These are phyloP conservation scores for Tubosaeta sp. DNA, from an alignment of 768 basidiomycete genomes.

Conservation along the genomic window DNA sequence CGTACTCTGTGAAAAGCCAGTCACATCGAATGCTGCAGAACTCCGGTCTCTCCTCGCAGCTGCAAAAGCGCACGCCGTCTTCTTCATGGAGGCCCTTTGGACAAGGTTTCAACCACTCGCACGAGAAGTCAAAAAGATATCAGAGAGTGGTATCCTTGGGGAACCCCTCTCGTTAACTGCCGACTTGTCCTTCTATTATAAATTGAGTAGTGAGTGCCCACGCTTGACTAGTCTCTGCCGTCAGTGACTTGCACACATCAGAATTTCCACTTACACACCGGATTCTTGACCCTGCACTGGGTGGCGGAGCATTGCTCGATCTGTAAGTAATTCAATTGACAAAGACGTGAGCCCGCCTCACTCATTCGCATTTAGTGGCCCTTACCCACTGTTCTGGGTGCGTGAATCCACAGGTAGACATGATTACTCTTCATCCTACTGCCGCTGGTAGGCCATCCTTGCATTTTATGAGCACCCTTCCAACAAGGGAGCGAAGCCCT, in stretches of 20 bases:
- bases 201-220: constrained; percentile 49
- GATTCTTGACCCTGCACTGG: constrained; percentile 74
- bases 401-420: constrained; percentile 9
- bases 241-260: constrained; percentile 20
- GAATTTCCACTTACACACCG: constrained; percentile 67
- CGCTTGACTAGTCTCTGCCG: not conserved
- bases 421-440: constrained; percentile 1
- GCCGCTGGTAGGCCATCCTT: constrained; percentile 60
- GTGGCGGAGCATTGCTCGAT: constrained; percentile 81
- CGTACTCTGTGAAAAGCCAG: constrained; percentile 87
- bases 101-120: constrained; percentile 75
- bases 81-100: constrained; percentile 94
- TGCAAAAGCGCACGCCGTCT: constrained; percentile 74
- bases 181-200: constrained; percentile 70
- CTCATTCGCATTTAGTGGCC: constrained; percentile 47
- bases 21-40: constrained; percentile 74
- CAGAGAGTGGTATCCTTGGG: constrained; percentile 61
- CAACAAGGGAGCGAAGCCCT: constrained; percentile 59
- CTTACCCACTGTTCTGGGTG: constrained; percentile 81
- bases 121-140: constrained; percentile 58
- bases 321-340: constrained; percentile 47
- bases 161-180: constrained; percentile 65
- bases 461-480: constrained; percentile 73
- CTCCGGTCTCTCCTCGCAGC: constrained; percentile 66
- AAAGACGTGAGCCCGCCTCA: not conserved